Percentiles rank a stretch among this genome's conserved stretches.
Evolutionary conservation across 169 alveolate species (phyloP).

Genomic region (Fabrea salina): DNA sequence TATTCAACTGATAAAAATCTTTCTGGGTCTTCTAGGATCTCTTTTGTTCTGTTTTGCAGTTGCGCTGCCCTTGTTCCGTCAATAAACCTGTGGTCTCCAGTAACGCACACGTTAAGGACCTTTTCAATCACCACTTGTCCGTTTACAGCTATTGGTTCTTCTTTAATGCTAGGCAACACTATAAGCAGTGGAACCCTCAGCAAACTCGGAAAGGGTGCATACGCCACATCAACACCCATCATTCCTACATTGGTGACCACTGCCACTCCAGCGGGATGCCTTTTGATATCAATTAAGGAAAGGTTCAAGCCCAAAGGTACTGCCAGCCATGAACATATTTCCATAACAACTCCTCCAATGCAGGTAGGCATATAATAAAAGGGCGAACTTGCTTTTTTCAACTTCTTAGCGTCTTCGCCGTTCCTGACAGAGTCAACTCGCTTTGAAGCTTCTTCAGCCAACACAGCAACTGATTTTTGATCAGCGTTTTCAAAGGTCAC

Average conservation of each 20-base stretch:
- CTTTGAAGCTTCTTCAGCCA: not conserved
- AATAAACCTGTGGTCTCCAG: constrained; percentile 20
- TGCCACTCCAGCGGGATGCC: not conserved
- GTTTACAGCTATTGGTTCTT: not conserved
- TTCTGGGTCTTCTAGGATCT: constrained; percentile 13
- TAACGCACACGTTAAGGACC: not conserved
- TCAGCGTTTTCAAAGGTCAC: not conserved
- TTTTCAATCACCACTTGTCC: constrained; percentile 5
- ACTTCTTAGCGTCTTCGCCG: not conserved
- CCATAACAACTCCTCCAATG: not conserved
- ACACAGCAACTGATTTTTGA: not conserved
- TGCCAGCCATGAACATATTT: not conserved
- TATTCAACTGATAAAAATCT: not conserved
- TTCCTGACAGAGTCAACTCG: not conserved
- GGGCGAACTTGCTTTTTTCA: not conserved
- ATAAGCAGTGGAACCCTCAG: not conserved
- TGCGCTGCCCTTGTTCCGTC: constrained; percentile 25
- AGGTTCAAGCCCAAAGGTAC: not conserved
- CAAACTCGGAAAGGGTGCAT: not conserved
- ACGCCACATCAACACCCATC: not conserved
- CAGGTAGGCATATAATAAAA: constrained; percentile 2
- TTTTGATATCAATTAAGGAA: constrained; percentile 1
- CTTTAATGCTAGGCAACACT: not conserved
- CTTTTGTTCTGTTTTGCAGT: not conserved
- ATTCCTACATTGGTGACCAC: constrained; percentile 17